Evolutionary conservation across 257 asterid genomes (phyloP).

Genomic region (Linderniella brevidens): DNA sequence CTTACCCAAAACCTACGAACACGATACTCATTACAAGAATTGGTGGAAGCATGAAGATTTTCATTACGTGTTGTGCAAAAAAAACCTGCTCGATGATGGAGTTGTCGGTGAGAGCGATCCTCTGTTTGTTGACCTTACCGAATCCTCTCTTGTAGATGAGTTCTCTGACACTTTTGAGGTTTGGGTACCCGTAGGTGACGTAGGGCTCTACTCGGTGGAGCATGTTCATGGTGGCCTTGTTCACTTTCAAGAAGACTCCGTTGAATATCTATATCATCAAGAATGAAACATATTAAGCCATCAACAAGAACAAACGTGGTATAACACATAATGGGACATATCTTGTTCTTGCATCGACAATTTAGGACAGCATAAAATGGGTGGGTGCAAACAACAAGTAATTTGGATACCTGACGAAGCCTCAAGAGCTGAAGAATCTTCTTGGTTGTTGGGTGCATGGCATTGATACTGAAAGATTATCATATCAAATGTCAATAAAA

Average conservation of each 20-base stretch:
- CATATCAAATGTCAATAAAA: too few species aligned
- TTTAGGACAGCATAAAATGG: not conserved
- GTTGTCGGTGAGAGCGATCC: not conserved
- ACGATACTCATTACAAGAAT: too few species aligned
- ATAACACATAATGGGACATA: not conserved
- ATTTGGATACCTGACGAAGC: slow-evolving; percentile 18
- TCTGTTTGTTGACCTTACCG: not conserved
- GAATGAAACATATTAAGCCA: not conserved
- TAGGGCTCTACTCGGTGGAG: slow-evolving; percentile 32
- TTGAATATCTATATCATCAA: slow-evolving; percentile 22
- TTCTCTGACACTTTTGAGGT: not conserved
- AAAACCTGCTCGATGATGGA: slow-evolving; percentile 1
- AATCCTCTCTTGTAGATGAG: not conserved
- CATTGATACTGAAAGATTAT: slow-evolving; percentile 23
- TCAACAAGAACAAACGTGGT: not conserved
- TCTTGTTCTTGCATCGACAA: not conserved
- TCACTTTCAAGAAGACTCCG: slow-evolving; percentile 35
- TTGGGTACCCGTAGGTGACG: slow-evolving; percentile 26
- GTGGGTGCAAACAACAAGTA: not conserved
- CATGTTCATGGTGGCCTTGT: slow-evolving; percentile 38
- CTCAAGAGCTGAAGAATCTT: slow-evolving; percentile 39
- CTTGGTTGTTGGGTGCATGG: slow-evolving; percentile 33
- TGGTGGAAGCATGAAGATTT: too few species aligned
- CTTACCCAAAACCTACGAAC: not conserved
- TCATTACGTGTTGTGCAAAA: too few species aligned